Conservation (phyloP, 2,329 filamentous ascomycete species). For the Aspergillus nomiae region DNA sequence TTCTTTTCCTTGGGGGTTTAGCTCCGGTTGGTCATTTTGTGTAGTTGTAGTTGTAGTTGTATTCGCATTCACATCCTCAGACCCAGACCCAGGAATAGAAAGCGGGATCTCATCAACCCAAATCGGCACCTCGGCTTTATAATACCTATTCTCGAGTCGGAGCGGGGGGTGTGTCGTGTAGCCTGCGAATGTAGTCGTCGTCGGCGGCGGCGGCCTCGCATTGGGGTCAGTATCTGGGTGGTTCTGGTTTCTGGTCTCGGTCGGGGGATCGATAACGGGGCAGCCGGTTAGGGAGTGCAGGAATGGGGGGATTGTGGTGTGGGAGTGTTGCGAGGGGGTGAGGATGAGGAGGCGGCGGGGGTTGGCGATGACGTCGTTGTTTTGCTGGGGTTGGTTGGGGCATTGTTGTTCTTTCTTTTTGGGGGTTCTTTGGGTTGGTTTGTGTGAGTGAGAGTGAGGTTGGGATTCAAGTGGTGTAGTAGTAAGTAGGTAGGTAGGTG, state of each 20-base stretch:
- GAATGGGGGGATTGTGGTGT: constrained; percentile 38
- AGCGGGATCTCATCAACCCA: constrained; percentile 51
- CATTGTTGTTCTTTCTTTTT: constrained; percentile 1
- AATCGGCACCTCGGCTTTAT: constrained; percentile 45
- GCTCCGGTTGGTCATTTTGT: neutral
- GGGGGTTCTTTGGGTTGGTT: neutral
- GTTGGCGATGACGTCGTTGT: constrained; percentile 33
- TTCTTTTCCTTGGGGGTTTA: neutral
- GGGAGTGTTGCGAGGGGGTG: constrained; percentile 38
- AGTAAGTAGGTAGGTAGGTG: no score
- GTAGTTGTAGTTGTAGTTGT: no score
- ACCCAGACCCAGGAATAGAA: no score
- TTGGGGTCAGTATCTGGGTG: no score
- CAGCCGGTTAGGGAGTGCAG: constrained; percentile 40
- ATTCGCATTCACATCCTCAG: no score
- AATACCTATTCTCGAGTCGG: constrained; percentile 46
- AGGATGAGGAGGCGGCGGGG: constrained; percentile 47
- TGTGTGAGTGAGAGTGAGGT: neutral
- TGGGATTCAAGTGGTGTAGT: neutral
- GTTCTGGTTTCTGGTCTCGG: neutral
- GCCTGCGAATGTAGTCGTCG: constrained; percentile 39
- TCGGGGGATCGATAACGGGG: constrained; percentile 19
- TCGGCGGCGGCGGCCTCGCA: neutral
- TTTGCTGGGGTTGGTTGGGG: constrained; percentile 7
- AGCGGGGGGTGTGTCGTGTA: constrained; percentile 50